phyloP scores from a whole-genome alignment of 192 early-diverging fungal species.

The Chytriomyces confervae region DNA sequence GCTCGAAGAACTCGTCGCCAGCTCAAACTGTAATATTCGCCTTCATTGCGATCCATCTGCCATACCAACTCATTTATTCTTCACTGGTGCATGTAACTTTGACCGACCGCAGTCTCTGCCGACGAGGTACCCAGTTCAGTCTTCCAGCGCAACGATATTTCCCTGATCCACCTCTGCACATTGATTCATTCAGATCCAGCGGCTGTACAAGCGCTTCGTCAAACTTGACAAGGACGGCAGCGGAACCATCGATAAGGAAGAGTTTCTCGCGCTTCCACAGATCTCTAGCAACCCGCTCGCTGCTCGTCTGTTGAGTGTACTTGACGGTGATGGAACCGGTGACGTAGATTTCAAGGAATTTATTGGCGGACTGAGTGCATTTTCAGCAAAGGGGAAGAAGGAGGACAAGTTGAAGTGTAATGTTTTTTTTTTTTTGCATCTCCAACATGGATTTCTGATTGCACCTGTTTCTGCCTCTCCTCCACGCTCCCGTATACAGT shows the following conservation, averaged over 20 bases:
- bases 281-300: slow-evolving; percentile 98
- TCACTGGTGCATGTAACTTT: not conserved
- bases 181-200: slow-evolving; percentile 71
- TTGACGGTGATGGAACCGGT: slow-evolving; percentile 97
- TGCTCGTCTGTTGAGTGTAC: slow-evolving; percentile 92
- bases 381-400: slow-evolving; percentile 93
- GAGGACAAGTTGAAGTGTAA: slow-evolving; percentile 93
- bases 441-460: not conserved
- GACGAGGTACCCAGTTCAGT: slow-evolving; percentile 39
- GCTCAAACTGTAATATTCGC: slow-evolving; percentile 72
- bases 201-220: slow-evolving; percentile 98
- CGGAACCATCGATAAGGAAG: slow-evolving; percentile 97
- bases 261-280: slow-evolving; percentile 95
- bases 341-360: slow-evolving; percentile 99
- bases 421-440: slow-evolving; percentile 7
- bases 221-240: slow-evolving; percentile 97
- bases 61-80: not conserved
- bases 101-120: slow-evolving; percentile 46
- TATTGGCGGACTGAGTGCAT: slow-evolving; percentile 91
- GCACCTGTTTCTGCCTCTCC: not conserved
- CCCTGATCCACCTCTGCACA: not conserved
- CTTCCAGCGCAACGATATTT: not conserved
- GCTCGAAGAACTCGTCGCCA: slow-evolving; percentile 79
- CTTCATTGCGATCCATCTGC: not conserved
- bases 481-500: slow-evolving; percentile 54